phyloP scores from a whole-genome alignment of 768 basidiomycete species.

The Tubosaeta sp. region DNA sequence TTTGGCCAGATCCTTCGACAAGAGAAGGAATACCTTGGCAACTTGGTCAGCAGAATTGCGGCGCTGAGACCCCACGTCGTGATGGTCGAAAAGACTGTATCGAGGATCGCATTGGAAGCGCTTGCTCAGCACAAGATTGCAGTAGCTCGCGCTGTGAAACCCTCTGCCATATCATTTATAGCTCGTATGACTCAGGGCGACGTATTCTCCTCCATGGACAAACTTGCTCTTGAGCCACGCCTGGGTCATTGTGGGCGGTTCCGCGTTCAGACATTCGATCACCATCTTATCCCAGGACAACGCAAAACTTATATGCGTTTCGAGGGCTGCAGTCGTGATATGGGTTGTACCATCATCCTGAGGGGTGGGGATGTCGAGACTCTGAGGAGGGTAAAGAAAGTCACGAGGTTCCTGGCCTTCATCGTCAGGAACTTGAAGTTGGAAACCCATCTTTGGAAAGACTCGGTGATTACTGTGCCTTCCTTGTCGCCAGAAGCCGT shows the following conservation, averaged over 20 bases:
- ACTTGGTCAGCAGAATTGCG: constrained; percentile 84
- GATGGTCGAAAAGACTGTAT: constrained; percentile 88
- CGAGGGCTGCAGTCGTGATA: constrained; percentile 89
- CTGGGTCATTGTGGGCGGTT: constrained; percentile 86
- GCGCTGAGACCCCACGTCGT: constrained; percentile 89
- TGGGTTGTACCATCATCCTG: constrained; percentile 91
- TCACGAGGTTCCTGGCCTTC: constrained; percentile 88
- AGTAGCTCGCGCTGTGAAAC: constrained; percentile 86
- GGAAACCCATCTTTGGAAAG: constrained; percentile 93
- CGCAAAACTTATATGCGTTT: constrained; percentile 98
- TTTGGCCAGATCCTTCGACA: constrained; percentile 89
- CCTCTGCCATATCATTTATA: constrained; percentile 80
- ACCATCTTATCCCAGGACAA: constrained; percentile 86
- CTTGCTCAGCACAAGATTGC: constrained; percentile 82
- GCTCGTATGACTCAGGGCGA: constrained; percentile 95
- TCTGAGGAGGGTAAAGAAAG: constrained; percentile 82
- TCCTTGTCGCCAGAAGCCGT: constrained; percentile 62
- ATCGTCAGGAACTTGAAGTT: constrained; percentile 91
- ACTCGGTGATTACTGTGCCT: constrained; percentile 74
- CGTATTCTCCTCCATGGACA: constrained; percentile 93
- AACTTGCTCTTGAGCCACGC: constrained; percentile 82
- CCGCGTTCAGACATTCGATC: constrained; percentile 90
- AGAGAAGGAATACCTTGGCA: constrained; percentile 89
- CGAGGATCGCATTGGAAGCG: constrained; percentile 82
- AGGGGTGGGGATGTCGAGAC: constrained; percentile 83